Conservation (phyloP, 2,329 filamentous ascomycete species). For the Arthrobotrys musiformis region DNA sequence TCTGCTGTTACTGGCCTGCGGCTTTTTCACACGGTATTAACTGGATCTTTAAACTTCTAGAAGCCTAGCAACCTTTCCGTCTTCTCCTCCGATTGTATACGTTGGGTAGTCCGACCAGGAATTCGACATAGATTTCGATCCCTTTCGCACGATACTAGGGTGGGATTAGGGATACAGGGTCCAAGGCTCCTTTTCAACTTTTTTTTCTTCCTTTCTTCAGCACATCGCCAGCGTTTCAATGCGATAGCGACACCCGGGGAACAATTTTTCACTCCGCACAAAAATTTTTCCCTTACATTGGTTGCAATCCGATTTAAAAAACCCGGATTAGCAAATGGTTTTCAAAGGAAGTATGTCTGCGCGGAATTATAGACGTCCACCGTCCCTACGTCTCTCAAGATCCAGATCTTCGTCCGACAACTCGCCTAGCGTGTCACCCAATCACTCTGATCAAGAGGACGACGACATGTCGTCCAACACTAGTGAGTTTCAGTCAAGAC, state of each 20-base stretch:
- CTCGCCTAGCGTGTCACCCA: slow-evolving; percentile 57
- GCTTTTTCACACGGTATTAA: slow-evolving; percentile 33
- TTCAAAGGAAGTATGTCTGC: slow-evolving; percentile 58
- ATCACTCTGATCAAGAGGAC: slow-evolving; percentile 58
- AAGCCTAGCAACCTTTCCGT: slow-evolving; percentile 2
- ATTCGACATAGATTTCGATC: neutral
- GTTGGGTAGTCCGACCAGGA: slow-evolving; percentile 8
- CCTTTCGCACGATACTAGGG: slow-evolving; percentile 16
- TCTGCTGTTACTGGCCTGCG: slow-evolving; percentile 7
- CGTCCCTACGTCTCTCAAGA: slow-evolving; percentile 58
- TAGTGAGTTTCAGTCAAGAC: slow-evolving; percentile 53
- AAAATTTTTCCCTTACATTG: slow-evolving; percentile 11
- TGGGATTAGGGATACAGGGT: slow-evolving; percentile 7
- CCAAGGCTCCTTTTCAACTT: neutral
- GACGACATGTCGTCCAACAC: slow-evolving; percentile 58
- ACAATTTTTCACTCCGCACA: slow-evolving; percentile 14
- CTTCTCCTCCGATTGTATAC: neutral
- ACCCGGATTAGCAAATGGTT: slow-evolving; percentile 54
- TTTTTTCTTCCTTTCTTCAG: slow-evolving; percentile 10
- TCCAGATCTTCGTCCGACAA: slow-evolving; percentile 58
- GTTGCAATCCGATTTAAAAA: slow-evolving; percentile 37
- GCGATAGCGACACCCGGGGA: slow-evolving; percentile 39
- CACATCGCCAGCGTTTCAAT: slow-evolving; percentile 33
- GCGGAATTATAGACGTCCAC: slow-evolving; percentile 59
- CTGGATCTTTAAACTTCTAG: slow-evolving; percentile 30